Base-by-base conservation (phyloP, 805 yeast species). In the Maudiozyma pseudohumilis region DNA sequence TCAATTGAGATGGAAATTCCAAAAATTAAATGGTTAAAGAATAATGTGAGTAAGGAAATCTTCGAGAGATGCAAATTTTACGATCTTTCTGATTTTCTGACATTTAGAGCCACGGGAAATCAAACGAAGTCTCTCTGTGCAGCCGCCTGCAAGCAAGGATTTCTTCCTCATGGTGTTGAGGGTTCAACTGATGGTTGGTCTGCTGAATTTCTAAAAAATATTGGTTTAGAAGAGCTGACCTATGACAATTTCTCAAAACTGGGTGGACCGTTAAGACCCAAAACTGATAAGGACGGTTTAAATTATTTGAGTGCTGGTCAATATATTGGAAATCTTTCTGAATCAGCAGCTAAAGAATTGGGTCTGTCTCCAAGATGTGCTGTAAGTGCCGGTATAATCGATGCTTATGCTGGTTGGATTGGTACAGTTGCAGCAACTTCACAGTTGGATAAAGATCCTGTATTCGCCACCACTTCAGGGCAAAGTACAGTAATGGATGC, bases 1-100 rank as follows among this genome's bases (percentile, higher is more conserved):
- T 87, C 96, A 35, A 82, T 92, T 53, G 98, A 89, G 61, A 92
- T 92, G 97, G 97, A 92, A 57, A 70, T 92, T 47, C 98, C 98
- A 43, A 92, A 92, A 63, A 87, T 86, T 65, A 83, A 84, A 64
- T 92, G 98, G 98, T 71, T 92, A 54, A 89, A 89, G 59, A 79
- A 82, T 59, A 70, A 92, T 60, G 64, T 87, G 66, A 83, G 94
- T 4, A 63, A 65, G 24, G 74, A 67, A 12, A 61, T 63, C 39
- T 82, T 85, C 58, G 55, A 60, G 6, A 50, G 64, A 22, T 74
- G 81, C 50, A 81, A 85, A 64, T 92, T 92, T 61, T 89, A 86
- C 58, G 98, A 92, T 60, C 71, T 92, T 47, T 83, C 95, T 4
- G 98, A 92, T 60, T 92, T 68, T 59, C 70, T 92, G 53, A 89